Percentiles rank a stretch among this genome's conserved stretches.
Conservation (phyloP, 139 green algal species). For the Chlamydomonas sp. region DNA sequence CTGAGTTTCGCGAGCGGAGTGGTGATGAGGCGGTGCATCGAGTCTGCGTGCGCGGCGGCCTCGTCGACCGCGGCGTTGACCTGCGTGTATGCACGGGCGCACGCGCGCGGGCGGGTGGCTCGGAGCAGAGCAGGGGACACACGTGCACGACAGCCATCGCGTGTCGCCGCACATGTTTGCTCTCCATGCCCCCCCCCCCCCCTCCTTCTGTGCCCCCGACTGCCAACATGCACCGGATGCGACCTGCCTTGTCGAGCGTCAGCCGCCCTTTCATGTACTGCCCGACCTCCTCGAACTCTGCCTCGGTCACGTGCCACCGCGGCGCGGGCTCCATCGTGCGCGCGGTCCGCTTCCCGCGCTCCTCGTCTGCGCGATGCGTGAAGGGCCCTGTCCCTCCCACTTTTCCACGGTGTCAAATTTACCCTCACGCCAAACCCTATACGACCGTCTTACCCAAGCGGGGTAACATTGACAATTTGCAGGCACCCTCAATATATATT, state of each 20-base stretch:
- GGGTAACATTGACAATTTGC: too few relatives aligned
- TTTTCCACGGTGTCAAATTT: background rate
- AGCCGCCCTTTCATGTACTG: conserved; percentile 62
- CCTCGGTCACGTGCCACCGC: conserved; percentile 51
- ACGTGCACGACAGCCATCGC: too few relatives aligned
- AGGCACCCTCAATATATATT: too few relatives aligned
- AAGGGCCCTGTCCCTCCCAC: background rate
- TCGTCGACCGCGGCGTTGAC: conserved; percentile 72
- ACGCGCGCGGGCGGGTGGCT: too few relatives aligned
- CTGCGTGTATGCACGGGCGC: conserved; percentile 16
- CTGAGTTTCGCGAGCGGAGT: too few relatives aligned
- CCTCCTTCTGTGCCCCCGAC: too few relatives aligned
- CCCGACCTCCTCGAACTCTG: conserved; percentile 48
- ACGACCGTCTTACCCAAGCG: too few relatives aligned
- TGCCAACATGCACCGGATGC: too few relatives aligned
- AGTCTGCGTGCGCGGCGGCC: conserved; percentile 41
- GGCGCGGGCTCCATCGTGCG: conserved; percentile 14
- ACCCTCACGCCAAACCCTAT: too few relatives aligned
- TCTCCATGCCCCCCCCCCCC: too few relatives aligned
- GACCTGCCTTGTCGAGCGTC: conserved; percentile 54
- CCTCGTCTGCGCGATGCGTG: background rate
- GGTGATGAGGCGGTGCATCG: conserved; percentile 28
- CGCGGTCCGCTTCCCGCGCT: background rate
- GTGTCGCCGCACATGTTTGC: too few relatives aligned
- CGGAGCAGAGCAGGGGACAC: too few relatives aligned